Evolutionary conservation across 768 basidiomycete species (phyloP).

Genomic region (Suillus bovinus): DNA sequence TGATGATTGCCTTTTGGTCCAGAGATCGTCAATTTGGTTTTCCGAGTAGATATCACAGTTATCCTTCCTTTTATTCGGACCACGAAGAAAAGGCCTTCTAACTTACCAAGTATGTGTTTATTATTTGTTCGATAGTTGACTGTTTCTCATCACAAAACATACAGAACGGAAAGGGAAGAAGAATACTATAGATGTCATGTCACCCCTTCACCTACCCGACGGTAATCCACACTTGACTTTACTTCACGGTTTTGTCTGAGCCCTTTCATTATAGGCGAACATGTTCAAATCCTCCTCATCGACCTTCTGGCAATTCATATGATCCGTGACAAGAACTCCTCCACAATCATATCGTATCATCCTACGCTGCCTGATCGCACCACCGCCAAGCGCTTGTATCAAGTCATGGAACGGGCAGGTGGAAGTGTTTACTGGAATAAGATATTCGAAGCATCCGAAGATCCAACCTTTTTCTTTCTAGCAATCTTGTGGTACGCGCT

Average conservation of each 20-base stretch:
- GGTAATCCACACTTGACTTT: background rate
- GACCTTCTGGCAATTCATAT: constrained; percentile 42
- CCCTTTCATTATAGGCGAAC: constrained; percentile 13
- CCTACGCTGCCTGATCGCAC: constrained; percentile 26
- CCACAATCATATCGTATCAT: constrained; percentile 39
- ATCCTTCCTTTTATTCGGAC: constrained; percentile 42
- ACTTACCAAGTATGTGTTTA: background rate
- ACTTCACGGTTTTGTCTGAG: background rate
- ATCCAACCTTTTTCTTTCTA: constrained; percentile 51
- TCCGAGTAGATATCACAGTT: constrained; percentile 31
- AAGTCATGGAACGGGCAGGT: constrained; percentile 32
- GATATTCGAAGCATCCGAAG: constrained; percentile 24
- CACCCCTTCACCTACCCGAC: background rate
- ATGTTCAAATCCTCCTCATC: constrained; percentile 29
- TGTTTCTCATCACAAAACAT: background rate
- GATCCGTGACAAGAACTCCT: constrained; percentile 27
- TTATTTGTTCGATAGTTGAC: background rate
- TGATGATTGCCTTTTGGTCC: background rate
- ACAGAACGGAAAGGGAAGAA: background rate
- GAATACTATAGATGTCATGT: constrained; percentile 8
- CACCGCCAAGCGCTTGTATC: constrained; percentile 27
- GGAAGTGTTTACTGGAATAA: constrained; percentile 31
- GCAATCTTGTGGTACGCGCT: constrained; percentile 51
- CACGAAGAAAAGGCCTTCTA: constrained; percentile 24
- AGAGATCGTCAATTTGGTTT: constrained; percentile 1